Evolutionary conservation across 148 eudicot species (phyloP), one percentile per base, ranked within the genome.

Genomic region (Vaccinium myrtillus): DNA sequence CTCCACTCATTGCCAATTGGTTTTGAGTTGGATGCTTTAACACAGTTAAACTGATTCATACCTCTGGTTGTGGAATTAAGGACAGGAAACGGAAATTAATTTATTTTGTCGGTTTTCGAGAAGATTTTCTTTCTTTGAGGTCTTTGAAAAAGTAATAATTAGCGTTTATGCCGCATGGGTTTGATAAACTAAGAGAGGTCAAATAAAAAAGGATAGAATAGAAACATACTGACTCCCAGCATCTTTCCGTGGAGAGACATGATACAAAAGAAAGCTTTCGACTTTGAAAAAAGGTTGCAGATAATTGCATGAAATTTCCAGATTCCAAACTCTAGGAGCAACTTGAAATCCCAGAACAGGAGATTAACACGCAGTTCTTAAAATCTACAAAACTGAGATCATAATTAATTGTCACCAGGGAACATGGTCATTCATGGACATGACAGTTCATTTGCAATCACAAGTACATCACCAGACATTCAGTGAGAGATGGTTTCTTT

Each of bases 241-340:
- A 77, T 77, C 58, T 21, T 77, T 77, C 27, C 2, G 59, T 25
- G 53, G 59, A 51, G 78, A 43, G 56, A 50, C 18, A 50, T 5
- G 80, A 77, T 50, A 51, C 39, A 12, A 51, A 77, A 77, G 59
- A 49, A 51, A 77, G 80, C 6, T 49, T 77, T 23, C 3, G 36
- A 77, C 36, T 77, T 6, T 51, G 27, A 49, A 77, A 21, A 21
- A 49, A 19, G 56, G 1, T 21, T 49, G 79, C 11, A 21, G 55
- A 48, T 77, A 5, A 21, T 15, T 49, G 56, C 56, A 71, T 19
- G 53, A 39, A 48, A 19, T 75, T 11, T 27, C 16, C 36, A 67
- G 73, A 67, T 67, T 67, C 13, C 73, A 67, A 67, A 25, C 71
- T 30, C 32, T 65, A 65, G 71, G 30, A 65, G 71, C 71, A 65